Evolutionary conservation across 768 basidiomycete species (phyloP).

Genomic region (Serendipita vermifera): DNA sequence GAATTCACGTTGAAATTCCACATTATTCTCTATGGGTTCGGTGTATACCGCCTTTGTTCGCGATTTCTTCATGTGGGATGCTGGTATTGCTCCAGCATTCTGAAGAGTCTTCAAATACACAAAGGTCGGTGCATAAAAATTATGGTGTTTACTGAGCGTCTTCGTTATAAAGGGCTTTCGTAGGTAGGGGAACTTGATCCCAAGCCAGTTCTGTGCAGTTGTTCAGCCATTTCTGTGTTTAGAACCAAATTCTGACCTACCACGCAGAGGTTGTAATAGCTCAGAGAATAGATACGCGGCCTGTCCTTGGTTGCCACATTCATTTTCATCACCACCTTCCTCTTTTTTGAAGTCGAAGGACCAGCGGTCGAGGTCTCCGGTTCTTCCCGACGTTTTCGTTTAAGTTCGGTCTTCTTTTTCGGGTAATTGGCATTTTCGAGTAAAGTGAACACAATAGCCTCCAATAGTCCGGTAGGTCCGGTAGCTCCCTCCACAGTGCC

Average conservation of each 20-base stretch:
- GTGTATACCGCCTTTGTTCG: too few species aligned
- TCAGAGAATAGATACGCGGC: slow-evolving; percentile 27
- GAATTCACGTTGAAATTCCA: slow-evolving; percentile 32
- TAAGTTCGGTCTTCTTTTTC: slow-evolving; percentile 28
- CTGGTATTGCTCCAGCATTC: background rate
- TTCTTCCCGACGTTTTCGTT: slow-evolving; percentile 33
- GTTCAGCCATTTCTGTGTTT: too few species aligned
- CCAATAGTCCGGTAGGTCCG: slow-evolving; percentile 28
- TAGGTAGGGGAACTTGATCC: background rate
- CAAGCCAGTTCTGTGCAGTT: slow-evolving; percentile 1
- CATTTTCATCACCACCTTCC: slow-evolving; percentile 25
- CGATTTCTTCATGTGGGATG: too few species aligned
- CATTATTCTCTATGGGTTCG: slow-evolving; percentile 10
- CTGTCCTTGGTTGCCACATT: slow-evolving; percentile 45
- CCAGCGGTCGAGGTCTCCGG: slow-evolving; percentile 19
- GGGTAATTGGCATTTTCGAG: slow-evolving; percentile 55
- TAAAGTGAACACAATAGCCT: slow-evolving; percentile 44
- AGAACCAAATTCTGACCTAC: too few species aligned
- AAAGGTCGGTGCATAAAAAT: background rate
- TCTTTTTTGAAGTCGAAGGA: slow-evolving; percentile 13
- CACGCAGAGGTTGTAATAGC: slow-evolving; percentile 41
- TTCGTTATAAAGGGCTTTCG: background rate
- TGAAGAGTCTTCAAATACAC: background rate
- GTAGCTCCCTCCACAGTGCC: slow-evolving; percentile 17
- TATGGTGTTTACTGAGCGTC: slow-evolving; percentile 1